Conservation (phyloP, 2,329 filamentous ascomycete species). For the Ascochyta lentis region DNA sequence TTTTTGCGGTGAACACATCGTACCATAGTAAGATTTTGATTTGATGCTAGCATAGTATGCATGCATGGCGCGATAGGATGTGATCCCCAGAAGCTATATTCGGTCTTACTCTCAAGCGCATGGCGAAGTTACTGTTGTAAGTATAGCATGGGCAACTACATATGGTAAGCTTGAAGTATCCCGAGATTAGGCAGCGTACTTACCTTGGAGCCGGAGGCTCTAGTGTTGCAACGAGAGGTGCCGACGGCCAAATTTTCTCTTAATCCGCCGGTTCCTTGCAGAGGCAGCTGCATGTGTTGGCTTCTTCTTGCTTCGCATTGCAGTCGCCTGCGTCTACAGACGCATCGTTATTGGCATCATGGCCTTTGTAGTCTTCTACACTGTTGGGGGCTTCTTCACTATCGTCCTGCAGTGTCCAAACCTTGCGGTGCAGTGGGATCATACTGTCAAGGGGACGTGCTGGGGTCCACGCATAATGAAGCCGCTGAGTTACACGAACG, state of each 20-base stretch:
- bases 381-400: constrained; percentile 55
- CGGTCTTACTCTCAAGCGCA: neutral
- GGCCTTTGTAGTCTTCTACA: constrained; percentile 55
- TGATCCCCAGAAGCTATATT: neutral
- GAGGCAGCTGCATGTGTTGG: constrained; percentile 38
- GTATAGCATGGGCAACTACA: neutral
- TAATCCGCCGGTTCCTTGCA: neutral
- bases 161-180: neutral
- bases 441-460: constrained; percentile 49
- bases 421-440: constrained; percentile 56
- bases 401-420: constrained; percentile 59
- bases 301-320: constrained; percentile 57
- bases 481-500: constrained; percentile 56
- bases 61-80: neutral
- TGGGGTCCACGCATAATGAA: constrained; percentile 52
- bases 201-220: neutral
- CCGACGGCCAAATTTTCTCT: neutral
- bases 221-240: neutral
- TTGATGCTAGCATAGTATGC: neutral
- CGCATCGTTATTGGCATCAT: constrained; percentile 54
- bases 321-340: constrained; percentile 50
- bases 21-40: neutral
- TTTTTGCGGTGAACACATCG: too few relatives aligned
- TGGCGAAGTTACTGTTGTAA: neutral
- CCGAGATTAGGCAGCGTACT: neutral